Evolutionary conservation across 768 basidiomycete genomes (phyloP), one percentile per base, ranked within the genome.

Genomic region (Cystobasidium ongulense): DNA sequence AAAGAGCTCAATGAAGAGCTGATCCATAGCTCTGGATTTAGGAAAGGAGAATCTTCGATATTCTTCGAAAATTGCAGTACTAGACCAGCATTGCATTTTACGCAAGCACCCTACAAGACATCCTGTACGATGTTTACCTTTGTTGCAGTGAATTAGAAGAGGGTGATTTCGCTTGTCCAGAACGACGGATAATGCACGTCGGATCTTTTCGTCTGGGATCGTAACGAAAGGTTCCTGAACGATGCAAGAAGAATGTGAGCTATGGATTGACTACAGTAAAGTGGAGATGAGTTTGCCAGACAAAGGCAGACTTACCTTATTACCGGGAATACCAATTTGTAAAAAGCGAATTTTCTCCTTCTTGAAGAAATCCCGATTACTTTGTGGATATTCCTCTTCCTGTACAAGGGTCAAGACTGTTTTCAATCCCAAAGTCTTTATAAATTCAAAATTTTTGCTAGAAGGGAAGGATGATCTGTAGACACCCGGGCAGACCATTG

Each of bases 71-170:
- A 78, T 71, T 18, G 70, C 70, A 13, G 70, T 72, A 31, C 81
- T 73, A 0, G 81, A 79, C 82, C 82, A 82, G 0, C 77, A 75
- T 73, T 82, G 82, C 0, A 82, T 65, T 27, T 81, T 76, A 0
- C 83, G 76, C 1, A 83, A 78, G 67, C 81, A 82, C 31, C 82
- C 83, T 31, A 83, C 79, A 21, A 83, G 76, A 73, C 82, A 83
- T 1, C 83, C 83, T 13, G 83, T 83, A 0, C 83, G 81, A 65
- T 83, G 83, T 81, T 83, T 83, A 66, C 83, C 83, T 76, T 82
- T 83, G 76, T 83, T 83, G 77, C 83, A 83, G 70, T 83, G 83
- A 0, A 83, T 81, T 15, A 82, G 68, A 17, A 82, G 75, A 0
- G 82, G 82, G 53, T 81, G 81, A 75, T 83, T 83, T 23, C 81